phyloP scores from a whole-genome alignment of 2,329 filamentous ascomycete genomes.

The Fusarium sp. region DNA sequence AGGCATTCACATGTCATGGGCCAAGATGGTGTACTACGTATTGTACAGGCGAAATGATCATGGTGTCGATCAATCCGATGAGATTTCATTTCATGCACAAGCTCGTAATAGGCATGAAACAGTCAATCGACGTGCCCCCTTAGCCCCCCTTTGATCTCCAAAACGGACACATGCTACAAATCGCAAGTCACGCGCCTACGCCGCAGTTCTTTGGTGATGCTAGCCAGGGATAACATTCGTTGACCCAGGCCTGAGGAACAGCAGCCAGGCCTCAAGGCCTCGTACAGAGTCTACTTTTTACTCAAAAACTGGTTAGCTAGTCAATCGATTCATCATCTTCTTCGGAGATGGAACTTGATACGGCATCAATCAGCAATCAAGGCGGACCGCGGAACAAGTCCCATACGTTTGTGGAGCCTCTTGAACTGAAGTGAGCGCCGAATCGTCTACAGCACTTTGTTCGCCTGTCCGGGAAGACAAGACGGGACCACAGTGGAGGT shows the following conservation, averaged over 20 bases:
- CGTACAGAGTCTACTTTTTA: neutral
- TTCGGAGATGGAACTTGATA: constrained; percentile 37
- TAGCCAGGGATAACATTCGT: constrained; percentile 2
- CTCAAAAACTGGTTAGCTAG: constrained; percentile 8
- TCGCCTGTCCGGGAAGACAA: constrained; percentile 2
- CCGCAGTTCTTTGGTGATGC: constrained; percentile 13
- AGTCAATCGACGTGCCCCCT: constrained; percentile 1
- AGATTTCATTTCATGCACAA: constrained; percentile 22
- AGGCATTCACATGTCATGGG: constrained; percentile 40
- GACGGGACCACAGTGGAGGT: constrained; percentile 39
- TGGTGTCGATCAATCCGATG: constrained; percentile 26
- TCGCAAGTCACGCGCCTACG: constrained; percentile 26
- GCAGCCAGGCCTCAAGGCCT: neutral
- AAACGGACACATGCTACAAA: constrained; percentile 28
- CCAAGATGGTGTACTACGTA: constrained; percentile 1
- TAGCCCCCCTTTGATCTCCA: constrained; percentile 4
- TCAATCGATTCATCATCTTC: constrained; percentile 10
- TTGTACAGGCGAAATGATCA: neutral
- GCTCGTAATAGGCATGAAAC: constrained; percentile 11
- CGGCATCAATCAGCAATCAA: constrained; percentile 39
- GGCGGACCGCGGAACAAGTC: constrained; percentile 21
- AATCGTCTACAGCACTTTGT: constrained; percentile 13
- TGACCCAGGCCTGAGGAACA: neutral
- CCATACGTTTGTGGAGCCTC: constrained; percentile 26
- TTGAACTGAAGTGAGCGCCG: constrained; percentile 27